Conservation (phyloP, 2,329 filamentous ascomycete genomes). For the Sporothrix brasiliensis region DNA sequence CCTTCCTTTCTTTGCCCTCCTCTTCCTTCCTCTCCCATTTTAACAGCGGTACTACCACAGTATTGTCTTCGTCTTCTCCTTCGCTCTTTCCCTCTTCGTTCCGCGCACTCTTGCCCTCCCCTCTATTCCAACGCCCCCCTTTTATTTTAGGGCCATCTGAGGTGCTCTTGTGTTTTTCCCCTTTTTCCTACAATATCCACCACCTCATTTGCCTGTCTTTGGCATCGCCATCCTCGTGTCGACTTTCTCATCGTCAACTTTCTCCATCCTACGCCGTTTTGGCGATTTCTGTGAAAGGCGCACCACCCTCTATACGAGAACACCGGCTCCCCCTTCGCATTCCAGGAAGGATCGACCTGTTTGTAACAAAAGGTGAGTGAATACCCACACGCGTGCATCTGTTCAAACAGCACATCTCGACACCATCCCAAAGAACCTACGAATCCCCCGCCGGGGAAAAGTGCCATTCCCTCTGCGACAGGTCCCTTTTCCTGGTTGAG, state of each 20-base stretch:
- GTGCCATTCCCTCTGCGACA: background rate
- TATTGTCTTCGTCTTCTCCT: constrained; percentile 10
- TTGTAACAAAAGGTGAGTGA: constrained; percentile 21
- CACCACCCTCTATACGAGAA: constrained; percentile 1
- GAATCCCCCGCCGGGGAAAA: background rate
- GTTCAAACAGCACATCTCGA: background rate
- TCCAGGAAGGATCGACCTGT: background rate
- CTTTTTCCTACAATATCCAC: constrained; percentile 2
- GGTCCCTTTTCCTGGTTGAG: background rate
- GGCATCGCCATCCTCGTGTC: constrained; percentile 4
- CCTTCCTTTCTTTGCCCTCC: constrained; percentile 30
- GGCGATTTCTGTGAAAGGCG: constrained; percentile 20
- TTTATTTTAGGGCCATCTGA: constrained; percentile 5
- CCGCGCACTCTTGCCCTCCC: constrained; percentile 7
- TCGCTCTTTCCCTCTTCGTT: constrained; percentile 15
- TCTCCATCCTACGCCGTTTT: constrained; percentile 9
- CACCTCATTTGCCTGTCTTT: background rate
- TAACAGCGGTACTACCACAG: background rate
- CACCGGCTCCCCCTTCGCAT: background rate
- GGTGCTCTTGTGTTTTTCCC: constrained; percentile 6
- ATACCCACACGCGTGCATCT: background rate
- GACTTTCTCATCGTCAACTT: background rate
- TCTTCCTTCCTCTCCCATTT: constrained; percentile 17
- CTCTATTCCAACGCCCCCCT: background rate
- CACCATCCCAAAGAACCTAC: background rate